These are phyloP conservation scores for Rhodotorula sp. DNA, from an alignment of 1,284 basidiomycete species.

Conservation along the genomic window DNA sequence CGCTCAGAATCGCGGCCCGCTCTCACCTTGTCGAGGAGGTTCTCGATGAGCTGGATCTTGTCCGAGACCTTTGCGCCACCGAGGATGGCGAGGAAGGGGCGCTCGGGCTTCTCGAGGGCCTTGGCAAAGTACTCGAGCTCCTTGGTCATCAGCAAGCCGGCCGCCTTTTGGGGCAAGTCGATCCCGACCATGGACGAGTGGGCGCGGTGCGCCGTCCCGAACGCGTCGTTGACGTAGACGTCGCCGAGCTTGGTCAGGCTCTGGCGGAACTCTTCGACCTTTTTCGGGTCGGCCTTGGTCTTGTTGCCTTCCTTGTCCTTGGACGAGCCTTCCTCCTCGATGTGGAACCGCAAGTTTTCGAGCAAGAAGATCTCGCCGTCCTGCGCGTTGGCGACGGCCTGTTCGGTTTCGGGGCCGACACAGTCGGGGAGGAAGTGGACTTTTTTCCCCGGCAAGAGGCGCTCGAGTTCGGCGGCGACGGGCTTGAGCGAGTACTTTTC, in stretches of 20 bases:
- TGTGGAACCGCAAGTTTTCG: constrained; percentile 97
- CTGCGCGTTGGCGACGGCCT: constrained; percentile 66
- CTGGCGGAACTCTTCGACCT: constrained; percentile 80
- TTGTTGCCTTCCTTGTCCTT: constrained; percentile 92
- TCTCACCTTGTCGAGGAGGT: constrained; percentile 91
- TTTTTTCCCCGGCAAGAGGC: constrained; percentile 51
- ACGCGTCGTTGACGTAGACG: constrained; percentile 98
- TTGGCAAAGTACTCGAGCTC: constrained; percentile 99
- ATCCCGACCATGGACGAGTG: constrained; percentile 99
- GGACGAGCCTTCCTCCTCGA: constrained; percentile 92
- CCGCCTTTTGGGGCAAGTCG: constrained; percentile 85
- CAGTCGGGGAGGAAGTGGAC: constrained; percentile 84
- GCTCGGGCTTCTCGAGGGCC: constrained; percentile 88
- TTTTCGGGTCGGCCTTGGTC: constrained; percentile 81
- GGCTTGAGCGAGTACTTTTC: constrained; percentile 90
- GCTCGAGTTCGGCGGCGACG: constrained; percentile 57
- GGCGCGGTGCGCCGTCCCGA: constrained; percentile 96
- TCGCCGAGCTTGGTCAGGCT: constrained; percentile 88
- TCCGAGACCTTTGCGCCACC: constrained; percentile 99
- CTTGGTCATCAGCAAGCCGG: constrained; percentile 97
- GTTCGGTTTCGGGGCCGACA: constrained; percentile 80
- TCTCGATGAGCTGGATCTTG: constrained; percentile 98
- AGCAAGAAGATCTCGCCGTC: constrained; percentile 83
- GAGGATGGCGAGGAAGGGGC: constrained; percentile 96
- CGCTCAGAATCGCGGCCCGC: background rate